Evolutionary conservation across 2,329 filamentous ascomycete genomes (phyloP), one percentile per base, ranked within the genome.

Genomic region (Fusarium robinianum): DNA sequence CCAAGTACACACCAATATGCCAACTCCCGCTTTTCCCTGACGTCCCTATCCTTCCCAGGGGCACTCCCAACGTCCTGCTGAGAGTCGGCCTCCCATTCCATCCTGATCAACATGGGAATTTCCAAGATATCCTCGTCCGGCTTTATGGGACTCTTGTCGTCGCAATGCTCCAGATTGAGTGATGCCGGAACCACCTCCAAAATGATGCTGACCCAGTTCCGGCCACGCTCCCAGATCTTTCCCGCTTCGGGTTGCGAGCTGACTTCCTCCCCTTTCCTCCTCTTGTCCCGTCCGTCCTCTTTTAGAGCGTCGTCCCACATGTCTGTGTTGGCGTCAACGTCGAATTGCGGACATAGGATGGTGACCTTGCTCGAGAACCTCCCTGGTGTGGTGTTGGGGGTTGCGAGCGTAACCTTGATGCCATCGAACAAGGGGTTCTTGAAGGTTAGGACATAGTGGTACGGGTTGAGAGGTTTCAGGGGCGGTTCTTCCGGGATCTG

Each of bases 1-100:
- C 92, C 92, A 23, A 97, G 74, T 14, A 95, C 90, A 72, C 88
- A 90, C 94, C 94, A 99, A 70, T 96, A 97, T 41, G 90, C 90
- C 68, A 97, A 72, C 65, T 97, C 94, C 62, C 87, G 81, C 73
- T 84, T 92, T 69, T 92, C 88, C 66, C 78, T 85, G 33, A 74
- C 80, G 30, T 80, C 82, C 66, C 78, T 84, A 57, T 78, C 80
- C 63, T 68, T 77, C 23, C 69, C 67, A 2, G 70, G 61, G 7
- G 72, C 70, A 4, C 77, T 74, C 9, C 81, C 85, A 7, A 83
- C 81, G 47, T 88, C 81, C 41, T 84, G 79, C 41, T 80, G 75
- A 1, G 76, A 75, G 53, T 90, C 87, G 4, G 81, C 77, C 67
- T 91, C 92, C 84, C 91, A 99, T 67, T 96, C 91, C 43, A 96